Evolutionary conservation across 2,329 filamentous ascomycete species (phyloP), one percentile per base, ranked within the genome.

Genomic region (Septoria linicola): DNA sequence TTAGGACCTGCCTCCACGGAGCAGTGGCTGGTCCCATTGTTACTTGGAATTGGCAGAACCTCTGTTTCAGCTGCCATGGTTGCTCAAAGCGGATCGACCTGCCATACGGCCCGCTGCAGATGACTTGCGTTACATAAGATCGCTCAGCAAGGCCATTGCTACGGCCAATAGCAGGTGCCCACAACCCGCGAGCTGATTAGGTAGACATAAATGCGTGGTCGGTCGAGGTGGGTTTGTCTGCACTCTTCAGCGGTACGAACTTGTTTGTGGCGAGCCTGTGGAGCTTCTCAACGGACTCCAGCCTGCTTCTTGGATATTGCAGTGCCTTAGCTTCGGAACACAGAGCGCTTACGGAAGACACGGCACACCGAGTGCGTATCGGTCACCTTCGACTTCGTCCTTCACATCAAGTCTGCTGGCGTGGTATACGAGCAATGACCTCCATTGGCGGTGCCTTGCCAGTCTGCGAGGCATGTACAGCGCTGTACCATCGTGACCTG

Each of bases 331-430:
- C 44, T 44, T 41, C 5, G 55, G 49, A 14, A 30, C 49, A 58
- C 55, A 52, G 27, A 54, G 55, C 55, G 55, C 55, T 58, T 58
- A 44, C 51, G 55, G 55, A 13, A 54, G 41, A 20, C 17, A 56
- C 45, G 47, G 50, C 44, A 49, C 41, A 31, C 6, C 14, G 23
- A 17, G 13, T 43, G 41, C 41, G 27, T 25, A 41, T 17, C n/a
- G 23, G 23, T 27, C 23, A 27, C 10, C 5, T 10, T 27, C 23
- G 23, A 27, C 10, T 27, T 27, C 23, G 23, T 27, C 5, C 10
- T 10, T 27, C 23, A 27, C 39, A 30, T 13, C 17, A 25, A 41
- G 23, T 25, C 39, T 41, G 23, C 21, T 8, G 27, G 3, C 39
- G 17, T 17, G 7, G 30, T 53, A 30, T 4, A 25, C 32, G 37